These are phyloP conservation scores for Ustilago loliicola DNA, from an alignment of 1,284 basidiomycete species.

Conservation along the genomic window DNA sequence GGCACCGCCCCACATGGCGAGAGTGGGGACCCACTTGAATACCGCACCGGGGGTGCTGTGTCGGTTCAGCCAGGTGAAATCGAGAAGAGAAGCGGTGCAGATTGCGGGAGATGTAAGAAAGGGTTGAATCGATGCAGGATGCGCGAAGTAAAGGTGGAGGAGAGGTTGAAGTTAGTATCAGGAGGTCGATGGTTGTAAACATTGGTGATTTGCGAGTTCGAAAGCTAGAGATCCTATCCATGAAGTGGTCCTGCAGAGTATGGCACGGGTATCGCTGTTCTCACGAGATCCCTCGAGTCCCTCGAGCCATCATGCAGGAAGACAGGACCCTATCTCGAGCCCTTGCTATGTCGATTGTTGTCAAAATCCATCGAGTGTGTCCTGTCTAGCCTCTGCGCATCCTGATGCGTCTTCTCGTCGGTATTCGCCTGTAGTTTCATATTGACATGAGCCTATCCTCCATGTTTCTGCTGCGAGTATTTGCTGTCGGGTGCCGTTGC, in stretches of 20 bases:
- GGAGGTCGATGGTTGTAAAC: background rate
- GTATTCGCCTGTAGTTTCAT: no score
- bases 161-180: background rate
- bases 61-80: background rate
- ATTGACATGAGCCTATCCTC: no score
- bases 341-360: background rate
- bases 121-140: background rate
- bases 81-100: background rate
- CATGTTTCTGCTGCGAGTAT: background rate
- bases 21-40: conserved; percentile 60
- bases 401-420: no score
- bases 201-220: background rate
- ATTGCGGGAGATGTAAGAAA: background rate
- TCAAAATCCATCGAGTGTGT: no score
- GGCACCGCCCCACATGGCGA: conserved; percentile 64
- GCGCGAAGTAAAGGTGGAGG: background rate
- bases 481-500: background rate
- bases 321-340: background rate
- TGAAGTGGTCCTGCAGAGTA: background rate
- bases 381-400: no score
- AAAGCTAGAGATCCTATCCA: background rate
- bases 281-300: background rate
- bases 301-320: background rate
- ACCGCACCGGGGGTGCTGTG: conserved; percentile 34
- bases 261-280: background rate